These are phyloP conservation scores for Acacia confusa DNA, from an alignment of 306 rosid genomes.

Conservation along the genomic window DNA sequence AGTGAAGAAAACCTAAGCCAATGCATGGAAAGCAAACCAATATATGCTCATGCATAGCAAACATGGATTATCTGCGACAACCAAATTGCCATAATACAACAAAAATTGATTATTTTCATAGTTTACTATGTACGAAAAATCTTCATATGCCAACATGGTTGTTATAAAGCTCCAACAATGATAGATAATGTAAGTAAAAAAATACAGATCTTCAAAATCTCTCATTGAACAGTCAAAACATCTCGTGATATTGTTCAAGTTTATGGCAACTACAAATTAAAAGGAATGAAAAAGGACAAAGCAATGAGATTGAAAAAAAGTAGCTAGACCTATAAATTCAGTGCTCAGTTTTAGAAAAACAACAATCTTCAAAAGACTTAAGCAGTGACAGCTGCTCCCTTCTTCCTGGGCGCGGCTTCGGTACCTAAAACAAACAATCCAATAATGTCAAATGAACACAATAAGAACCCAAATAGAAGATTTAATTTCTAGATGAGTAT, in stretches of 20 bases:
- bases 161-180: neutral
- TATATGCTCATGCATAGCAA: neutral
- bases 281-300: slow-evolving; percentile 20
- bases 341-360: slow-evolving; percentile 31
- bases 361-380: slow-evolving; percentile 36
- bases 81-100: neutral
- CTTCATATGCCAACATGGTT: neutral
- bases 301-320: slow-evolving; percentile 32
- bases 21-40: neutral
- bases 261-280: slow-evolving; percentile 39
- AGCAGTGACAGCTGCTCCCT: slow-evolving; percentile 79
- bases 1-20: neutral
- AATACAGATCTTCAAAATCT: slow-evolving; percentile 23
- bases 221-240: slow-evolving; percentile 17
- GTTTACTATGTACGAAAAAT: neutral
- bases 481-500: neutral
- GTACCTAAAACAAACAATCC: slow-evolving; percentile 42
- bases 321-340: slow-evolving; percentile 34
- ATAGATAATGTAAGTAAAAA: slow-evolving; percentile 3
- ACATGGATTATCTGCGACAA: neutral
- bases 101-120: neutral
- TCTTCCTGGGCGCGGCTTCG: slow-evolving; percentile 92
- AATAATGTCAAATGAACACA: neutral
- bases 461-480: neutral
- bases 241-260: slow-evolving; percentile 38